Evolutionary conservation across 495 filamentous ascomycete species (phyloP), one percentile per base, ranked within the genome.

Genomic region (Penicillium goetzii): DNA sequence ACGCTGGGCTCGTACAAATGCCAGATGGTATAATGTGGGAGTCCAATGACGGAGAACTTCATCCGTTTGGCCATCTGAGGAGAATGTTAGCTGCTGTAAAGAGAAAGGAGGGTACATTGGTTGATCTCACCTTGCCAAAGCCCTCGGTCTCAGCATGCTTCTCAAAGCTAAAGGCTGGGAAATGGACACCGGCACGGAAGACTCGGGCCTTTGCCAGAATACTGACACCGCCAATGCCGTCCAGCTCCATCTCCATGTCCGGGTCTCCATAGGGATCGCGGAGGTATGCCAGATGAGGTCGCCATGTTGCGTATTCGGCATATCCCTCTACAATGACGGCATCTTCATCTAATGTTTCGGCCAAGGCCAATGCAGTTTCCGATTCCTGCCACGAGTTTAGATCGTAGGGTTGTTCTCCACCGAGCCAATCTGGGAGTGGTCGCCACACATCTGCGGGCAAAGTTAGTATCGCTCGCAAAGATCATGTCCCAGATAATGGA

Each of bases 381-480:
- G 96, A 98, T 75, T 99, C 96, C 76, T 98, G 96, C 96, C 96
- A 99, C 1, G 93, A 97, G 69, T 99, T 99, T 72, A 99, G 78
- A 79, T 99, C 96, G 71, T 99, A 99, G 0, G 96, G 96, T 72
- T 99, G 96, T 73, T 99, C 96, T 70, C 96, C 96, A 32, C 96
- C 96, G 40, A 99, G 90, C 96, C 96, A 99, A 76, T 99, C 96
- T 11, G 96, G 96, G 59, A 99, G 85, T 11, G 96, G 96, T 59
- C 96, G 90, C 96, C 96, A 99, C 33, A 99, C 96, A 80, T 99
- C 94, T 98, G 56, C 15, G 52, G 50, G 55, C 50, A 30, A 63
- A 28, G 17, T 65, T 56, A 68, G 62, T 28, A 41, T 33, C 52
- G 0, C 2, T 60, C 40, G 5, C 9, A n/a, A 14, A 2, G 12